Conservation (phyloP, 371 early-diverging fungal species). For the Rhizomucor miehei region DNA sequence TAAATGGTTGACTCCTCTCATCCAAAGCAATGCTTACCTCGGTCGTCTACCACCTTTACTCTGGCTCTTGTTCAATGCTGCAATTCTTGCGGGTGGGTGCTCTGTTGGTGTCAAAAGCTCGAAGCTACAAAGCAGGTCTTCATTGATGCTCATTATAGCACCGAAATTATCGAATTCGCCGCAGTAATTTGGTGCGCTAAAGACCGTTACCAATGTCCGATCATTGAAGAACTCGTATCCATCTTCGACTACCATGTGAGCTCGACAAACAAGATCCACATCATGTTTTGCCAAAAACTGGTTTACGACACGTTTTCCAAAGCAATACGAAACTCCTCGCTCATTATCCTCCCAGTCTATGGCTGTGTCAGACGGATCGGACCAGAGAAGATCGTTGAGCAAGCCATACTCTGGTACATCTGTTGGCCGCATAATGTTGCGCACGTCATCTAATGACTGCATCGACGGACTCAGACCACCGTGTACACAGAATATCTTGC, state of each 20-base stretch:
- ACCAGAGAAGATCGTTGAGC: conserved; percentile 95
- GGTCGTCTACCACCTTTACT: conserved; percentile 10
- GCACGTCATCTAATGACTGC: conserved; percentile 84
- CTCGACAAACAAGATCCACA: conserved; percentile 93
- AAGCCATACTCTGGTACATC: conserved; percentile 94
- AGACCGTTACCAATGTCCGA: conserved; percentile 91
- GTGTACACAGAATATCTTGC: conserved; percentile 96
- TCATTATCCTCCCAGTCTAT: conserved; percentile 89
- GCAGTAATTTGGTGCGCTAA: conserved; percentile 96
- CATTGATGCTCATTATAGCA: conserved; percentile 98
- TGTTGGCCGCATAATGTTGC: conserved; percentile 89
- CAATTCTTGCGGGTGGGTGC: conserved; percentile 15
- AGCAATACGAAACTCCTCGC: conserved; percentile 89
- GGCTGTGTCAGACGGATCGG: conserved; percentile 90
- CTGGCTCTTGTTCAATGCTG: conserved; percentile 9
- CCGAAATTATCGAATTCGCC: conserved; percentile 96
- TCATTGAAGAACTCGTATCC: conserved; percentile 96
- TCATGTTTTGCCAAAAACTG: conserved; percentile 91
- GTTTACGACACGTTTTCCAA: conserved; percentile 83
- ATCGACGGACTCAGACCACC: conserved; percentile 95
- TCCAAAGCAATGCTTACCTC: too few relatives aligned
- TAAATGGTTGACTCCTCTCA: background rate
- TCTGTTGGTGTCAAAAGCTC: conserved; percentile 37
- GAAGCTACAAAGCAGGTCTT: conserved; percentile 88
- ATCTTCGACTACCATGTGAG: conserved; percentile 97